Evolutionary conservation across 192 early-diverging fungal species (phyloP).

Genomic region (Podila verticillata): DNA sequence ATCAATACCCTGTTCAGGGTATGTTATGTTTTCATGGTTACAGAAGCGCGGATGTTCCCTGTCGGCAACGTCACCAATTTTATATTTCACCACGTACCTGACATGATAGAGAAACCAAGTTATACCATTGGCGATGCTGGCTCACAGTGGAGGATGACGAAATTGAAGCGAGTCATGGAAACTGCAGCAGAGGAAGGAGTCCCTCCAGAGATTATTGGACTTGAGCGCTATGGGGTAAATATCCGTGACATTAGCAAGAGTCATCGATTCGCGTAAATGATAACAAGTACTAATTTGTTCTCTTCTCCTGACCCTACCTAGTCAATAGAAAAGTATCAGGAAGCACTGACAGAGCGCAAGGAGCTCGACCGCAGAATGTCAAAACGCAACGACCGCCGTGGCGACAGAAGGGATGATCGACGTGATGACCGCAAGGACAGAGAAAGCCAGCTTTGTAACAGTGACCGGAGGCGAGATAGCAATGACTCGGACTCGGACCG

Average conservation of each 20-base stretch:
- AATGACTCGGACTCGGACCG: background rate
- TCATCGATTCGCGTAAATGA: too few relatives aligned
- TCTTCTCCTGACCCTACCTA: constrained; percentile 2
- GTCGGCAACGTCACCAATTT: too few relatives aligned
- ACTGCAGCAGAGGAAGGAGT: constrained; percentile 73
- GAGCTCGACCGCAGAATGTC: constrained; percentile 62
- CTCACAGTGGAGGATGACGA: constrained; percentile 84
- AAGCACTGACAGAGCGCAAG: constrained; percentile 70
- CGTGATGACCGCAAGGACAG: constrained; percentile 17
- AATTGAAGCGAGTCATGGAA: constrained; percentile 72
- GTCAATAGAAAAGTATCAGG: constrained; percentile 72
- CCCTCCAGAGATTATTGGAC: constrained; percentile 68
- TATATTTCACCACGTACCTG: background rate
- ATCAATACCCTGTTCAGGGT: constrained; percentile 42
- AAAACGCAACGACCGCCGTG: constrained; percentile 12
- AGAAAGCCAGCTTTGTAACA: background rate
- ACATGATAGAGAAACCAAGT: constrained; percentile 38
- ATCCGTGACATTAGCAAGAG: background rate
- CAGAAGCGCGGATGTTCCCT: background rate
- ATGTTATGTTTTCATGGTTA: background rate
- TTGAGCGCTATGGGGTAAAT: constrained; percentile 78
- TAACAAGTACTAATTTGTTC: too few relatives aligned
- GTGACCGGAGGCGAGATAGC: background rate
- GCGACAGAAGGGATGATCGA: constrained; percentile 10
- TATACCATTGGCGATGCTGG: constrained; percentile 64